phyloP scores from a whole-genome alignment of 2,329 filamentous ascomycete genomes.

The Botrytis paeoniae region DNA sequence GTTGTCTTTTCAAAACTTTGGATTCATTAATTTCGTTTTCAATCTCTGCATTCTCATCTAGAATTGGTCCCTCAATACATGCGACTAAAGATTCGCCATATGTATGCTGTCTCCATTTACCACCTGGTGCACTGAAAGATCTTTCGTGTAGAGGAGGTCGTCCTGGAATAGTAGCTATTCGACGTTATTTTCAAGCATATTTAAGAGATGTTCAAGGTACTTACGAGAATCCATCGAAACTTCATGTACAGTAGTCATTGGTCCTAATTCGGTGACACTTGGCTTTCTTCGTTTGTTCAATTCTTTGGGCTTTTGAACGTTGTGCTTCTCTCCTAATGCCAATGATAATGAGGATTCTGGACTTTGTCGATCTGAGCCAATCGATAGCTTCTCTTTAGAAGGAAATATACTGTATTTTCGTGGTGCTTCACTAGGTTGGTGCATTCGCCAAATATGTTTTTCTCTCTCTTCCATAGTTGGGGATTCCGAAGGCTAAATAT shows the following conservation, averaged over 20 bases:
- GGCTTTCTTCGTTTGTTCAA: slow-evolving; percentile 59
- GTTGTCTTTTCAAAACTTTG: slow-evolving; percentile 1
- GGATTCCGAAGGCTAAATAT: slow-evolving; percentile 28
- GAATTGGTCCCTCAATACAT: slow-evolving; percentile 36
- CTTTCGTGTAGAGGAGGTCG: slow-evolving; percentile 62
- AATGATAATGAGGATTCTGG: slow-evolving; percentile 43
- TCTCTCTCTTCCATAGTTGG: slow-evolving; percentile 39
- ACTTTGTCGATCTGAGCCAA: slow-evolving; percentile 44
- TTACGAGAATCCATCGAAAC: slow-evolving; percentile 67
- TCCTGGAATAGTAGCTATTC: slow-evolving; percentile 63
- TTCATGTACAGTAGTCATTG: slow-evolving; percentile 68
- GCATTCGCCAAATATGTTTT: slow-evolving; percentile 59
- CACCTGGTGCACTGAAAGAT: slow-evolving; percentile 59
- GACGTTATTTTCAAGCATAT: slow-evolving; percentile 19
- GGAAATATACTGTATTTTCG: slow-evolving; percentile 62
- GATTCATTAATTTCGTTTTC: slow-evolving; percentile 7
- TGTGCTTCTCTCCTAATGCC: slow-evolving; percentile 34
- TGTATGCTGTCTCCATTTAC: slow-evolving; percentile 47
- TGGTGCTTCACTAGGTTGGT: slow-evolving; percentile 46
- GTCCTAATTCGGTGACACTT: slow-evolving; percentile 62
- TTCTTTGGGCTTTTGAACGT: slow-evolving; percentile 54
- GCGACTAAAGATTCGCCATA: slow-evolving; percentile 39
- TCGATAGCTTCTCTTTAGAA: slow-evolving; percentile 43
- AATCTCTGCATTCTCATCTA: slow-evolving; percentile 40
- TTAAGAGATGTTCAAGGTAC: slow-evolving; percentile 33